Conservation (phyloP, 768 basidiomycete species). For the Tricholomella constricta region DNA sequence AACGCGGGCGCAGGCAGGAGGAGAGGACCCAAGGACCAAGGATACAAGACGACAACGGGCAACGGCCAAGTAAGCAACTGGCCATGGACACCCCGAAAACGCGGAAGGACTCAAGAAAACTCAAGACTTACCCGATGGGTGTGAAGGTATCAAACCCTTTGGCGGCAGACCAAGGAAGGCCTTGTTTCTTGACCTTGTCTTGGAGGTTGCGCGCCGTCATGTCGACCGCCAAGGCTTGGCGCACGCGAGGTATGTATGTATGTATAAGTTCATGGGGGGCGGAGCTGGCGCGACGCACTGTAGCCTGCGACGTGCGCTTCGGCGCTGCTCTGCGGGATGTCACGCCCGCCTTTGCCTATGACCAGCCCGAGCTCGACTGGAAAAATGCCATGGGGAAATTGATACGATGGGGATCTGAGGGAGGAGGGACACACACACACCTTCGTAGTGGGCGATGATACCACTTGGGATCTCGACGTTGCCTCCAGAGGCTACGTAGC, state of each 20-base stretch:
- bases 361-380: constrained; percentile 96
- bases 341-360: constrained; percentile 84
- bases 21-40: neutral
- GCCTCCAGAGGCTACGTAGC: constrained; percentile 78
- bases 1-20: neutral
- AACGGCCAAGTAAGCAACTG: neutral
- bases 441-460: constrained; percentile 88
- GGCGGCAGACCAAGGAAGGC: constrained; percentile 96
- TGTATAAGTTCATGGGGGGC: neutral
- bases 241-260: constrained; percentile 8
- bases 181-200: constrained; percentile 87
- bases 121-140: constrained; percentile 69
- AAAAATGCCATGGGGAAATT: too few relatives aligned
- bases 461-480: constrained; percentile 86
- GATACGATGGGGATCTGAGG: neutral
- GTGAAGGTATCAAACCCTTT: constrained; percentile 99
- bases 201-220: constrained; percentile 97
- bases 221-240: constrained; percentile 86
- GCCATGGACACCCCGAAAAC: neutral
- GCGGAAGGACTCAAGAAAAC: constrained; percentile 8
- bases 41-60: neutral
- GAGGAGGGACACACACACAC: constrained; percentile 37
- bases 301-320: constrained; percentile 88
- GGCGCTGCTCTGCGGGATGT: constrained; percentile 75
- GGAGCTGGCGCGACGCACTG: constrained; percentile 48